Percentiles rank a stretch among this genome's conserved stretches.
These are phyloP conservation scores for Odontarrhena argentea DNA, from an alignment of 345 rosid species.

Conservation along the genomic window DNA sequence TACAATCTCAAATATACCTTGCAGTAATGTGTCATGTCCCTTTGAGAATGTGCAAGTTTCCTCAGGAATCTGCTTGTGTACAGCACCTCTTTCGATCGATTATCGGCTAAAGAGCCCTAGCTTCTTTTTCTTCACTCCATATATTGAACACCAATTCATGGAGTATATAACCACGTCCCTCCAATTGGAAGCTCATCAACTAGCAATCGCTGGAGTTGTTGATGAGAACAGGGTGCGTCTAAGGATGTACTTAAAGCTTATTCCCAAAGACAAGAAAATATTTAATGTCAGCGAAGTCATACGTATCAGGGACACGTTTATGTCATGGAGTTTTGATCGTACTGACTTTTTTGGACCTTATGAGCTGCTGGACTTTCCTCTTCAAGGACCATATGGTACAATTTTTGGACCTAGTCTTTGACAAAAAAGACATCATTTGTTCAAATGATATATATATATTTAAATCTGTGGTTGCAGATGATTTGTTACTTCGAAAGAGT, in stretches of 20 bases:
- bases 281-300: constrained; percentile 61
- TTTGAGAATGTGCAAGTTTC: constrained; percentile 65
- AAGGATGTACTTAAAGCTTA: constrained; percentile 35
- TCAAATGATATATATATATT: constrained; percentile 5
- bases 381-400: constrained; percentile 70
- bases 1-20: constrained; percentile 33
- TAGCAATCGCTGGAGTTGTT: constrained; percentile 49
- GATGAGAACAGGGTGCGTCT: constrained; percentile 67
- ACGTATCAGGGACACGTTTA: constrained; percentile 51
- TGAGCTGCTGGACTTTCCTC: constrained; percentile 83
- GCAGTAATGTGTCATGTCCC: constrained; percentile 41
- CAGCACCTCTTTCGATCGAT: constrained; percentile 72
- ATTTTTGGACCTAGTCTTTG: constrained; percentile 15
- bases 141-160: constrained; percentile 42
- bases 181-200: constrained; percentile 52
- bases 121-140: constrained; percentile 71
- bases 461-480: constrained; percentile 14
- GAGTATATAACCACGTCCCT: constrained; percentile 58
- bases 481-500: constrained; percentile 2
- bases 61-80: constrained; percentile 63
- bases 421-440: not conserved
- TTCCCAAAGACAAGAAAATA: constrained; percentile 21
- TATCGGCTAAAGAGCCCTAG: constrained; percentile 92
- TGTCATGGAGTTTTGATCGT: constrained; percentile 57
- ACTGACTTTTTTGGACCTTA: constrained; percentile 75